Evolutionary conservation across 2,329 filamentous ascomycete genomes (phyloP).

Genomic region (Fusarium sp.): DNA sequence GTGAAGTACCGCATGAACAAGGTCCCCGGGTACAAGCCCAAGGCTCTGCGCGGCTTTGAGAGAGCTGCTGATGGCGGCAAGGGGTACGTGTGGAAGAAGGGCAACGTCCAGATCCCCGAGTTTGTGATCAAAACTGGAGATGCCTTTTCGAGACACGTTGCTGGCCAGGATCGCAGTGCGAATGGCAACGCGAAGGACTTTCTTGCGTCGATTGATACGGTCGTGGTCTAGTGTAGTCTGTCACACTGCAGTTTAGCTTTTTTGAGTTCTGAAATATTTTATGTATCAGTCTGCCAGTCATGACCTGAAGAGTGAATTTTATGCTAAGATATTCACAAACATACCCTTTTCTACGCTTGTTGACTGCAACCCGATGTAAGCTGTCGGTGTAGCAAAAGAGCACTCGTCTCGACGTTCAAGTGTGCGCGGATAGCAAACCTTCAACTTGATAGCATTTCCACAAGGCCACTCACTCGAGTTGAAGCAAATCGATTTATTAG

Average conservation of each 20-base stretch:
- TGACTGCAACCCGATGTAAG: background rate
- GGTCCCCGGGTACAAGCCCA: constrained; percentile 37
- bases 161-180: constrained; percentile 31
- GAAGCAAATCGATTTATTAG: constrained; percentile 36
- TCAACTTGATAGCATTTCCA: background rate
- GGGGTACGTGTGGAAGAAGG: constrained; percentile 39
- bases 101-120: constrained; percentile 35
- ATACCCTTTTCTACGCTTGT: background rate
- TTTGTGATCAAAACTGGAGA: constrained; percentile 44
- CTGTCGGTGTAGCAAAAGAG: background rate
- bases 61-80: constrained; percentile 24
- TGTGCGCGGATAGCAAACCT: background rate
- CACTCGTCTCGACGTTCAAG: background rate
- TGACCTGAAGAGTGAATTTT: background rate
- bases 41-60: constrained; percentile 35
- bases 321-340: no score
- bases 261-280: background rate
- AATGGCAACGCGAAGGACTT: constrained; percentile 34
- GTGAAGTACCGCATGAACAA: constrained; percentile 46
- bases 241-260: background rate
- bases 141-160: constrained; percentile 36
- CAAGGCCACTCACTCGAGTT: background rate
- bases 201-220: constrained; percentile 30
- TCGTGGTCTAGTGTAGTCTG: background rate
- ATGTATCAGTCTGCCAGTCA: background rate